Base-by-base conservation (phyloP, 2,329 filamentous ascomycete genomes). In the Fusarium circinatum region DNA sequence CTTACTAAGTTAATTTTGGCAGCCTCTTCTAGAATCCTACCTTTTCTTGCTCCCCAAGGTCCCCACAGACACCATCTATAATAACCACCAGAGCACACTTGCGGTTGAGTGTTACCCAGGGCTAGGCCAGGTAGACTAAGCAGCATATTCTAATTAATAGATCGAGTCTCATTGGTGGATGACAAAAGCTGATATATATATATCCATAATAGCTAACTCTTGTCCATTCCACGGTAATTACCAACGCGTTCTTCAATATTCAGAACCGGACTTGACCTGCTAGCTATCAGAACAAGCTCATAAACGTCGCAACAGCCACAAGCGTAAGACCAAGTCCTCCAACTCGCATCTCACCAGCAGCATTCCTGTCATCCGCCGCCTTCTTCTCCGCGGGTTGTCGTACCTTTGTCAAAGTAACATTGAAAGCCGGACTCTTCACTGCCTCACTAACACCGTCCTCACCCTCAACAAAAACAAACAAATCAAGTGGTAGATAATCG, bases 401-500 rank as follows among this genome's bases (percentile, higher is more conserved):
- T 72, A 79, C 76, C 76, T 78, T 80, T 10, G 62, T 78, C 52
- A 80, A 28, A 6, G 78, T 78, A 4, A 79, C 72, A 36, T 79
- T 77, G 45, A 80, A 80, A 7, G 74, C 78, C 38, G 73, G 72
- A 39, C 51, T 80, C 62, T 39, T 71, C 4, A 80, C 72, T 24
- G 68, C 59, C n/a, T 73, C 58, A 34, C 61, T 66, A 1, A 65
- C n/a, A 8, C 59, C 68, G 30, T 65, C 69, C 9, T 74, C 63
- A 0, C 68, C 72, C 36, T 71, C 56, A 14, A 54, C n/a, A 41
- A 83, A 78, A 1, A 80, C 68, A 36, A 83, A 82, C 41, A 82
- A 70, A 20, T 80, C 77, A 8, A 82, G 56, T 13, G 79, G 78
- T 3, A 80, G 65, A 28, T 79, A 80, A 41, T 81, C 74, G 71